phyloP scores from a whole-genome alignment of 352 stramenopile species.

The Sclerospora graminicola region DNA sequence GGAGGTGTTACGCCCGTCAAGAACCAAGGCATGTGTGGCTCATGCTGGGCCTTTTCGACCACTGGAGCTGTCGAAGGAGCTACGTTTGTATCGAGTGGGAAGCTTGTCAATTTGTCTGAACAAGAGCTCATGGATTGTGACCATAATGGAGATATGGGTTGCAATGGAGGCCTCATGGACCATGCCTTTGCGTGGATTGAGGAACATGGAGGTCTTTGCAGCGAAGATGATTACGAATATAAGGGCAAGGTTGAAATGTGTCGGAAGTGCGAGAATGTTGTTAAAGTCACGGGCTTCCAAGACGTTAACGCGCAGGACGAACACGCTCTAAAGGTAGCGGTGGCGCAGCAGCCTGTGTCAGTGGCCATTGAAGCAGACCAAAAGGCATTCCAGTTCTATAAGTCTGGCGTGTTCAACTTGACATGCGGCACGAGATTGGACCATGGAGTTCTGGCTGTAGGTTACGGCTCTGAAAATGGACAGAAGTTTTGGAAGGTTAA shows the following conservation, averaged over 20 bases:
- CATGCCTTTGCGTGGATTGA: constrained; percentile 95
- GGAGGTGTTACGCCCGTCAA: constrained; percentile 90
- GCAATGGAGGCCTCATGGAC: constrained; percentile 96
- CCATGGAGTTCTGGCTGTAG: constrained; percentile 90
- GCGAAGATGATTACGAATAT: constrained; percentile 95
- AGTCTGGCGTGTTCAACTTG: constrained; percentile 56
- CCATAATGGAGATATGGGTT: constrained; percentile 91
- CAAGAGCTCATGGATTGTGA: constrained; percentile 98
- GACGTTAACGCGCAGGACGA: constrained; percentile 72
- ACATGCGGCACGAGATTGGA: constrained; percentile 70
- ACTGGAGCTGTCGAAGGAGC: constrained; percentile 97
- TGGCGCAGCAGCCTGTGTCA: constrained; percentile 76
- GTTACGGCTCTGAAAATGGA: constrained; percentile 83
- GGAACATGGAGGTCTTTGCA: constrained; percentile 85
- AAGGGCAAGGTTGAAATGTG: constrained; percentile 58
- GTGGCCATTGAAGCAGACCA: constrained; percentile 83
- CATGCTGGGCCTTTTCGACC: constrained; percentile 95
- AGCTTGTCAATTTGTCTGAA: constrained; percentile 91
- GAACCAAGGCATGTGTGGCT: constrained; percentile 92
- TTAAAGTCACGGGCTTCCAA: constrained; percentile 73
- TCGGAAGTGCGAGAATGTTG: constrained; percentile 72
- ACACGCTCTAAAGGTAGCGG: constrained; percentile 72
- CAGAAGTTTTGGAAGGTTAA: constrained; percentile 92
- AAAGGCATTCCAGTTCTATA: constrained; percentile 76
- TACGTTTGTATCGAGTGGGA: constrained; percentile 87